phyloP scores from a whole-genome alignment of 306 rosid genomes.

The Cucumis melo region DNA sequence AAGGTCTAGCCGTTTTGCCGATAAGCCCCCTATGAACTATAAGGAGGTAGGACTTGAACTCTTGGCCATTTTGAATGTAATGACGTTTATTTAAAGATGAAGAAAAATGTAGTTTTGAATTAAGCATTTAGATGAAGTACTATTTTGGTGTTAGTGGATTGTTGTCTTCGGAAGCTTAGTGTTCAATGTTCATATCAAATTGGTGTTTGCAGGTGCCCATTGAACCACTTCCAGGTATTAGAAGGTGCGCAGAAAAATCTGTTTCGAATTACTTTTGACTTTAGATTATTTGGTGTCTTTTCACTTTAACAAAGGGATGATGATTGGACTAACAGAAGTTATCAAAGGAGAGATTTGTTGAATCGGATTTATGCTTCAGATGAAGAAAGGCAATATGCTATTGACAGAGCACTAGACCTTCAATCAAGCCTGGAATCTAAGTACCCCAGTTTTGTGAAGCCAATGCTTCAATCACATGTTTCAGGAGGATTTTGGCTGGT shows the following conservation, averaged over 20 bases:
- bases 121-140: not conserved
- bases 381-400: slow-evolving; percentile 23
- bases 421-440: slow-evolving; percentile 22
- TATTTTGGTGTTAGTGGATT: not conserved
- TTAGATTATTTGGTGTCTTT: not conserved
- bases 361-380: slow-evolving; percentile 31
- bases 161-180: not conserved
- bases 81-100: not conserved
- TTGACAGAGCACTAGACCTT: slow-evolving; percentile 25
- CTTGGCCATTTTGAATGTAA: not conserved
- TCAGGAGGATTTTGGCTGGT: slow-evolving; percentile 55
- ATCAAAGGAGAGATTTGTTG: slow-evolving; percentile 27
- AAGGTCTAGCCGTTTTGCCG: slow-evolving; percentile 27
- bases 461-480: slow-evolving; percentile 46
- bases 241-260: slow-evolving; percentile 16
- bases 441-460: slow-evolving; percentile 26
- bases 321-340: slow-evolving; percentile 6
- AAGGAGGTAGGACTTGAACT: slow-evolving; percentile 22
- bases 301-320: not conserved
- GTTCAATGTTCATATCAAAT: not conserved
- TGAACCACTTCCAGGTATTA: slow-evolving; percentile 17
- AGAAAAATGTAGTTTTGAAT: not conserved
- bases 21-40: slow-evolving; percentile 23
- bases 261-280: not conserved
- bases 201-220: slow-evolving; percentile 21